Evolutionary conservation across 768 basidiomycete genomes (phyloP), one percentile per base, ranked within the genome.

Genomic region (Termitomyces sp.): DNA sequence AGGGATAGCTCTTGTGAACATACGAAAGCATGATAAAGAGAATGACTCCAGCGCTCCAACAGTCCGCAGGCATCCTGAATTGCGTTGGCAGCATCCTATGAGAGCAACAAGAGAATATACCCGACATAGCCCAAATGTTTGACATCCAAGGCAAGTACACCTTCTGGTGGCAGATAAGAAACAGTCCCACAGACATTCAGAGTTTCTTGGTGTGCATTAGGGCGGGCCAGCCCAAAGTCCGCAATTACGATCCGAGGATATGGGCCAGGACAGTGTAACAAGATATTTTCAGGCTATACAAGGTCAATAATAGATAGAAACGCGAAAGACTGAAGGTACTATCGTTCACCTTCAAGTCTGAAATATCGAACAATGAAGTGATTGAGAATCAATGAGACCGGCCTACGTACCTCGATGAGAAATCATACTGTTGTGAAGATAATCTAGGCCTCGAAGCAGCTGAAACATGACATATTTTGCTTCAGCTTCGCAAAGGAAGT

Each of bases 131-230:
- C 84, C 43, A 89, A 70, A 57, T 89, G 77, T 62, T 86, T 86
- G 62, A 87, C 77, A 63, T 92, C 88, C 42, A 93, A 72, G 7
- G 91, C 91, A 10, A 88, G 76, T 37, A 94, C 82, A 12, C 90
- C 92, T 70, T 94, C 92, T 0, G 91, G 91, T 8, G 91, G 90
- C 16, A 94, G 76, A 69, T 93, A 94, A 1, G 88, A 86, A 20
- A 93, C 83, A 0, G 92, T 93, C n/a, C 92, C 92, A 59, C 88
- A 92, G 43, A 91, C 91, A 62, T 91, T 91, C 65, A 90, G 76
- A 0, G 92, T 93, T 65, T 88, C 86, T 76, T 92, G 86, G 64
- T 86, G 85, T 2, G 90, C 84, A 63, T 84, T 85, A 7, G 84
- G 83, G 18, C 90, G 84, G 10, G 92, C 92, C 18, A 92, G 82